Conservation (phyloP, 345 rosid genomes). For the Eucalyptus brandiana region DNA sequence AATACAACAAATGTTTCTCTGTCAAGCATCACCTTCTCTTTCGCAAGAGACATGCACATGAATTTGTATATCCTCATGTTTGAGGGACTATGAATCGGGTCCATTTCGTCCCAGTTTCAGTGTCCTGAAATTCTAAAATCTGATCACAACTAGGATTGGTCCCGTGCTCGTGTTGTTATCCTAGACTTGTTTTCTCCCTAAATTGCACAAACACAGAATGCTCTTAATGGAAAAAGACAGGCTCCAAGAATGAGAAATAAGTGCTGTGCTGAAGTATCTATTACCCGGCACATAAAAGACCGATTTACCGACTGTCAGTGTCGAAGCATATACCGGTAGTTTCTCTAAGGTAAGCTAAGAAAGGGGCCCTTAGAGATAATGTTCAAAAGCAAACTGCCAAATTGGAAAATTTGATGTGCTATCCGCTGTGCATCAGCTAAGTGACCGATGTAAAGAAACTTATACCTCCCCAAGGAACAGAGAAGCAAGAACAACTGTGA, state of each 20-base stretch:
- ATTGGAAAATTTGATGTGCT: not conserved
- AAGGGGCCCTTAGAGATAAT: not conserved
- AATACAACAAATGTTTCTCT: not conserved
- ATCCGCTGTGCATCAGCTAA: not conserved
- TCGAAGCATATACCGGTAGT: not conserved
- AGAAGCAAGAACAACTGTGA: slow-evolving; percentile 62
- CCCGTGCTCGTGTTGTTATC: not conserved
- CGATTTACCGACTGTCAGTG: not conserved
- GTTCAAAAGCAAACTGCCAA: not conserved
- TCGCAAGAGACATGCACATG: not conserved
- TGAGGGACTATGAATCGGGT: not conserved
- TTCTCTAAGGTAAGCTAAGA: not conserved
- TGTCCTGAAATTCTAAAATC: not conserved
- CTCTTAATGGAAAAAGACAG: not conserved
- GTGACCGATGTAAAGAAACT: not conserved
- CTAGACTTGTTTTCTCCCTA: not conserved
- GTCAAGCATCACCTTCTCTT: not conserved
- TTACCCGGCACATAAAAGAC: not conserved
- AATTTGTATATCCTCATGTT: not conserved
- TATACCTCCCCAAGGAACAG: slow-evolving; percentile 61
- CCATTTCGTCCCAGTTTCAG: not conserved
- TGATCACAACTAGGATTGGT: not conserved
- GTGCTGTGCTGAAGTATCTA: not conserved
- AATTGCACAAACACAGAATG: not conserved
- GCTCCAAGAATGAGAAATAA: not conserved